These are phyloP conservation scores for Acacia pycnantha DNA, from an alignment of 331 rosid species.

Conservation along the genomic window DNA sequence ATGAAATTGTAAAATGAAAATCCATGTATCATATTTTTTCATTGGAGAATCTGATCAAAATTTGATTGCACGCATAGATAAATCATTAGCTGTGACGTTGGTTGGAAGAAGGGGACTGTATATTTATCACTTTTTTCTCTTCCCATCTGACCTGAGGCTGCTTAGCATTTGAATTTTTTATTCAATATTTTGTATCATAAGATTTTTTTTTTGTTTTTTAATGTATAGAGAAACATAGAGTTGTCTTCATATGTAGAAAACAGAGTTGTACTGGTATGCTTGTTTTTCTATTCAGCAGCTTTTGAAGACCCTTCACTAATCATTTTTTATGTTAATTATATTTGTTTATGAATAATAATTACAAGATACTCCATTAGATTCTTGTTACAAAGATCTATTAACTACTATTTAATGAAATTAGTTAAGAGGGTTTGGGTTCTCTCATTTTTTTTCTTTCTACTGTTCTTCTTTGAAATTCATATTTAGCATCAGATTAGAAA, in stretches of 20 bases:
- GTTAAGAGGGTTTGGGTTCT: neutral
- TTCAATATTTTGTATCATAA: constrained; percentile 29
- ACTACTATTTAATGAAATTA: neutral
- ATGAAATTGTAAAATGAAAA: neutral
- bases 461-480: too few species aligned
- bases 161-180: constrained; percentile 11
- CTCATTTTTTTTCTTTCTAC: too few species aligned
- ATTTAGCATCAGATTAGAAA: too few species aligned
- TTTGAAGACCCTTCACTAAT: neutral
- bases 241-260: constrained; percentile 22
- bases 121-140: neutral
- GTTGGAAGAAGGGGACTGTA: neutral
- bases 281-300: neutral
- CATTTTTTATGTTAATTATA: neutral
- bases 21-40: neutral
- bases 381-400: neutral
- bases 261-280: neutral
- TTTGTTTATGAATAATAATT: too few species aligned
- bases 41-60: neutral
- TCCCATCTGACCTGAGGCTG: neutral
- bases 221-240: constrained; percentile 35
- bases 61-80: neutral
- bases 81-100: neutral
- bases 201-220: neutral
- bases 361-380: neutral